These are phyloP conservation scores for Irpex sp. DNA, from an alignment of 1,284 basidiomycete genomes.

Conservation along the genomic window DNA sequence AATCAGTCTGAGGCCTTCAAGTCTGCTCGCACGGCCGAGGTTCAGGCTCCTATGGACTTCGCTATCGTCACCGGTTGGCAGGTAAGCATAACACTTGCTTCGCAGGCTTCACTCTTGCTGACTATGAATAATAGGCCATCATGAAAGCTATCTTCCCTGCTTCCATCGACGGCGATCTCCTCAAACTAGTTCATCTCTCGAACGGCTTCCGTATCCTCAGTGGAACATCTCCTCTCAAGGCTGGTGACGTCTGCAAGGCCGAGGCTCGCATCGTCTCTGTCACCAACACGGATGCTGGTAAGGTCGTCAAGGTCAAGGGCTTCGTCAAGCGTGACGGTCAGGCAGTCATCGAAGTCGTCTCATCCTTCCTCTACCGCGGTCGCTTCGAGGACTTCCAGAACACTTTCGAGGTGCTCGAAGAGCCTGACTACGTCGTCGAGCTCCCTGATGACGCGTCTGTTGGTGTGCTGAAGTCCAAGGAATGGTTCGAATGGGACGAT, in stretches of 20 bases:
- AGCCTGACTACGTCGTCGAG: slow-evolving; percentile 83
- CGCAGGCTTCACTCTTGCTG: slow-evolving; percentile 7
- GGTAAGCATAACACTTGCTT: slow-evolving; percentile 43
- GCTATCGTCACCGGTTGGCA: slow-evolving; percentile 98
- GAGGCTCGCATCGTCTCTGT: slow-evolving; percentile 89
- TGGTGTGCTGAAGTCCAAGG: slow-evolving; percentile 91
- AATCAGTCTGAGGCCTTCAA: slow-evolving; percentile 93
- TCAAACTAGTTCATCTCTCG: slow-evolving; percentile 95
- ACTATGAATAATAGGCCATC: slow-evolving; percentile 62
- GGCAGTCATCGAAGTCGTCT: slow-evolving; percentile 90
- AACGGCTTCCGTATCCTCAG: slow-evolving; percentile 93
- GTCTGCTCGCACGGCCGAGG: slow-evolving; percentile 61
- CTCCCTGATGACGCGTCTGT: slow-evolving; percentile 78
- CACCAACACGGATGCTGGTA: slow-evolving; percentile 89
- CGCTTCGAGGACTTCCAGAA: slow-evolving; percentile 91
- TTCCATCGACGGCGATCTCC: slow-evolving; percentile 86
- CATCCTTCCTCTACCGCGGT: slow-evolving; percentile 96
- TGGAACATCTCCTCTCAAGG: slow-evolving; percentile 73
- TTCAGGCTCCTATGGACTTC: slow-evolving; percentile 96
- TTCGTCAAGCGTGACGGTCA: slow-evolving; percentile 73
- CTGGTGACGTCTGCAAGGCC: slow-evolving; percentile 88
- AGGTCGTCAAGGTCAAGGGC: slow-evolving; percentile 91
- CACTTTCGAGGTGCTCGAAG: slow-evolving; percentile 92
- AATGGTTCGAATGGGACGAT: slow-evolving; percentile 97
- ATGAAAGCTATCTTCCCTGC: slow-evolving; percentile 97